A percentile compares a stretch with the other conserved stretches of the same genome.
phyloP scores from a whole-genome alignment of 2,329 filamentous ascomycete species.

The Macrophomina pseudophaseolina region DNA sequence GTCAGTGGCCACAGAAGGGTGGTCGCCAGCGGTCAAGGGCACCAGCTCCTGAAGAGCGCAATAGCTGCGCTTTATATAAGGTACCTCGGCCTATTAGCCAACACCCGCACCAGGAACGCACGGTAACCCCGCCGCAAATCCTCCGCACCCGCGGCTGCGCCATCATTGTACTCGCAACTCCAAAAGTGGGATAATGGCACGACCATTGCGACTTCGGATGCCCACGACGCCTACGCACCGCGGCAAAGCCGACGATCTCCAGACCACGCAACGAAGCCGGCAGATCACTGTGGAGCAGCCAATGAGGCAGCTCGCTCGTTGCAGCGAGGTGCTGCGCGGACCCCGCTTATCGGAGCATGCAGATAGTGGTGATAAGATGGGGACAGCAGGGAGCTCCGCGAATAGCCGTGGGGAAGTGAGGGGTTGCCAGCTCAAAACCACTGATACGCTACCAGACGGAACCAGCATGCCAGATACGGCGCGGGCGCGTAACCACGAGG shows the following conservation, averaged over 20 bases:
- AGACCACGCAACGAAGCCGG: neutral
- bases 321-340: neutral
- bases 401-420: slow-evolving; percentile 19
- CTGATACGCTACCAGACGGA: slow-evolving; percentile 4
- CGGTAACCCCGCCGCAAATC: slow-evolving; percentile 16
- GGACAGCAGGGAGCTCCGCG: neutral
- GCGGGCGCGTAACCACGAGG: neutral
- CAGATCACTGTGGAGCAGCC: slow-evolving; percentile 18
- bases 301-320: neutral
- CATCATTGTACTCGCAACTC: neutral
- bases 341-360: slow-evolving; percentile 12
- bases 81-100: neutral
- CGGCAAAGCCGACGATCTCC: slow-evolving; percentile 7
- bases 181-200: slow-evolving; percentile 7
- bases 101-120: neutral
- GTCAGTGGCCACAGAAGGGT: neutral
- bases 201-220: slow-evolving; percentile 10
- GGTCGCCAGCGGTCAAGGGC: neutral
- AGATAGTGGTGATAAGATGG: slow-evolving; percentile 19
- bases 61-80: neutral
- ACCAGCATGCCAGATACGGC: neutral
- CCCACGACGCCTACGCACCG: neutral
- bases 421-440: neutral
- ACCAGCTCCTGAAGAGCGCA: neutral
- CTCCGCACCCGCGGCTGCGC: neutral